Base-by-base conservation (phyloP, 2,329 filamentous ascomycete species). In the Fusarium scirpi region DNA sequence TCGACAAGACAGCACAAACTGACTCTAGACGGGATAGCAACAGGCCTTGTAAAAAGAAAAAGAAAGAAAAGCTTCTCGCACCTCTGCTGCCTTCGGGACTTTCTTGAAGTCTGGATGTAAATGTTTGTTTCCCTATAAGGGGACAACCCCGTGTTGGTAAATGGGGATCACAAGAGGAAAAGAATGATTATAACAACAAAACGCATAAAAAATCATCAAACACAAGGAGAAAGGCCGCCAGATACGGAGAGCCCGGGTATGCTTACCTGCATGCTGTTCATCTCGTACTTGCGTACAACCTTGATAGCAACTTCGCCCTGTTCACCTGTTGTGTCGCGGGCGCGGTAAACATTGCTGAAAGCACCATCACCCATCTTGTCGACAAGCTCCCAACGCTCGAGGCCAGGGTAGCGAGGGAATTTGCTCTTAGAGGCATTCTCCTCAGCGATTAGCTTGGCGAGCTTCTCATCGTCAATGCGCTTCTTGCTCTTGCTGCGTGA, bases 321-420 rank as follows among this genome's bases (percentile, higher is more conserved):
- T 68, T 90, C 85, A 43, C 92, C 92, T 8, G 90, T 86, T 47
- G 83, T 79, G 79, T 99, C 96, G 73, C 87, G 88, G 40, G 96
- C 96, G 41, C 93, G 91, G 82, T 98, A 99, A 71, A 99, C 96
- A 77, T 98, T 98, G 85, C 95, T 98, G 86, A 99, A 99, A 65
- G 96, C 96, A 67, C 96, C 96, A 74, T 98, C 96, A 71, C 96
- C 96, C 95, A 99, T 99, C 87, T 98, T 98, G 82, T 97, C 94
- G 55, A 96, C 63, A 34, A 98, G 84, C 57, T 91, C 89, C 91
- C 93, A 99, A 77, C 94, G 77, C 55, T 82, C 81, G 11, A 82
- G 75, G 30, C 81, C 81, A 3, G 81, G 80, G 53, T 82, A 82
- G 74, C 85, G 88, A 43, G 96, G 95, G 77, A 98, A 91, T 80